A percentile compares a stretch with the other conserved stretches of the same genome.
Evolutionary conservation across 169 alveolate genomes (phyloP).

Genomic region (Ichthyophthirius multifiliis): DNA sequence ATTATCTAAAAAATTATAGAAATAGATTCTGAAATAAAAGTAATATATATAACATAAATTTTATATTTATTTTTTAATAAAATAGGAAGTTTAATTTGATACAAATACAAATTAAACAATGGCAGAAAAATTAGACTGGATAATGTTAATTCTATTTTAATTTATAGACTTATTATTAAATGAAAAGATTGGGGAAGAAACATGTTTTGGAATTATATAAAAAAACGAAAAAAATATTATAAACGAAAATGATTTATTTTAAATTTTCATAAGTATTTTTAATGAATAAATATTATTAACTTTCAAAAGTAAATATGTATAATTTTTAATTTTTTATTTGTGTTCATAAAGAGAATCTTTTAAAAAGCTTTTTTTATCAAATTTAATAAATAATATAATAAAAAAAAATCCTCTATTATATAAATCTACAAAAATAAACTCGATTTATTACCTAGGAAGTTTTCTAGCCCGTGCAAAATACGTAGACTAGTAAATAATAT

Average conservation of each 20-base stretch:
- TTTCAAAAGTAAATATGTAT: neutral
- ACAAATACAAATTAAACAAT: neutral
- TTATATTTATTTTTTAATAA: neutral
- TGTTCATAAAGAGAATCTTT: neutral
- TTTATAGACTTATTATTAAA: neutral
- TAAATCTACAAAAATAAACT: neutral
- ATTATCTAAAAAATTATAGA: neutral
- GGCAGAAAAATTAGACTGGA: constrained; percentile 4
- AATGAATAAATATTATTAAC: constrained; percentile 3
- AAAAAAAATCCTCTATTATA: neutral
- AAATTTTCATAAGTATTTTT: neutral
- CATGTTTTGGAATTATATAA: neutral
- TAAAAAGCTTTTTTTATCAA: neutral
- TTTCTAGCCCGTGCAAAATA: constrained; percentile 4
- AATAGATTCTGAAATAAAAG: neutral
- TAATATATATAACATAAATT: neutral
- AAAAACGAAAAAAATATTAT: neutral
- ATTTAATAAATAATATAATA: neutral
- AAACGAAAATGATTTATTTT: neutral
- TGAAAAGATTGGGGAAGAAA: neutral
- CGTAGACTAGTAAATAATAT: neutral
- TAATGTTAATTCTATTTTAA: neutral
- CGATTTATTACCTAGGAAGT: constrained; percentile 3
- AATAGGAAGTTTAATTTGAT: neutral
- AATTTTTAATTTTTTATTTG: neutral